Percentiles rank a stretch among this genome's conserved stretches.
phyloP scores from a whole-genome alignment of 2,329 filamentous ascomycete species.

The Ceratocystis papillata region DNA sequence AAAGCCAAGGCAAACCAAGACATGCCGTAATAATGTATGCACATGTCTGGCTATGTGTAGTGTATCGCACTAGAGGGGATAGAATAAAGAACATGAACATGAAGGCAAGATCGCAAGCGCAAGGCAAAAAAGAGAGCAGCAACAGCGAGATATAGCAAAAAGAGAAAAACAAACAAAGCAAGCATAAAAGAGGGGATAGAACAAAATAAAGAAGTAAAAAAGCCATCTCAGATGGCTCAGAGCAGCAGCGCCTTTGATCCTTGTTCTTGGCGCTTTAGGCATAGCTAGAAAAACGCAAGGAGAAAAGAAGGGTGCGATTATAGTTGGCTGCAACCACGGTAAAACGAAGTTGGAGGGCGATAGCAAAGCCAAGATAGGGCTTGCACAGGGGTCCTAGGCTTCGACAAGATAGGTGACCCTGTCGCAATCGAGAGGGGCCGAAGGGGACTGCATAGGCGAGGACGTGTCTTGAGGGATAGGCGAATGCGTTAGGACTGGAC shows the following conservation, averaged over 20 bases:
- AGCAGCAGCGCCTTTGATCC: not conserved
- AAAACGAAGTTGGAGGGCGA: too few species aligned
- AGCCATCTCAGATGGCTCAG: not conserved
- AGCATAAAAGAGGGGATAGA: constrained; percentile 23
- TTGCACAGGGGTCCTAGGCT: too few species aligned
- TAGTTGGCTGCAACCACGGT: too few species aligned
- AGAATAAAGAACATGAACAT: not conserved
- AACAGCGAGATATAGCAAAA: not conserved
- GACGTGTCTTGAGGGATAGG: too few species aligned
- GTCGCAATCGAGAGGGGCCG: too few species aligned
- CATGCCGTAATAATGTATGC: not conserved
- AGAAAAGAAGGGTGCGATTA: not conserved
- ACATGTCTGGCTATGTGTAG: too few species aligned
- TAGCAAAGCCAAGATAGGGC: too few species aligned
- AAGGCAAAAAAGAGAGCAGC: not conserved
- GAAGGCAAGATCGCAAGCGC: not conserved
- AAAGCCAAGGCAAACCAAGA: not conserved
- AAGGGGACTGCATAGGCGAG: too few species aligned
- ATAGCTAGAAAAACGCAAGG: not conserved
- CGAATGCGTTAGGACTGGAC: not conserved
- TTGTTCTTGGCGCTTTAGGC: not conserved
- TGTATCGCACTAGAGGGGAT: not conserved
- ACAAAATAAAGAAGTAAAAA: constrained; percentile 1
- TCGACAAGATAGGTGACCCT: too few species aligned
- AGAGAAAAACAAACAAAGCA: not conserved